Evolutionary conservation across 495 filamentous ascomycete species (phyloP).

Genomic region (Aspergillus heteromorphus): DNA sequence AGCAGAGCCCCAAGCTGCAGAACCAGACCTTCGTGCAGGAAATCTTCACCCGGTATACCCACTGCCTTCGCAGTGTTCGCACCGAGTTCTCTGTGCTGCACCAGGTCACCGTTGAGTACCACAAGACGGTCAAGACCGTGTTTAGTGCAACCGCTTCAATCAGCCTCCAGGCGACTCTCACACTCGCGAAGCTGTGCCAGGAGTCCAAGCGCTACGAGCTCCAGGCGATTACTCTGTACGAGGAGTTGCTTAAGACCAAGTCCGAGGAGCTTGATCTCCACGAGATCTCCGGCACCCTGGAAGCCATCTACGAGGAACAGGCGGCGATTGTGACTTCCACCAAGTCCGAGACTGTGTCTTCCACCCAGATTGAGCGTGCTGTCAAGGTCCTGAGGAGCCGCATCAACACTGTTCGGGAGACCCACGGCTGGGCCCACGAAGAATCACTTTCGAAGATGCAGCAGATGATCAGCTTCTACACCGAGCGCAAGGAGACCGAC

Average conservation of each 20-base stretch:
- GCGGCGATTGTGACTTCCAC: constrained; percentile 17
- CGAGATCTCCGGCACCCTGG: constrained; percentile 32
- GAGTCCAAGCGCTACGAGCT: constrained; percentile 35
- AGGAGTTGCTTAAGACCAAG: constrained; percentile 31
- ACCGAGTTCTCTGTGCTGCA: constrained; percentile 29
- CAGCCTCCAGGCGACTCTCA: constrained; percentile 33
- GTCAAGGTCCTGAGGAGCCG: constrained; percentile 28
- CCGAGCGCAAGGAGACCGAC: constrained; percentile 26
- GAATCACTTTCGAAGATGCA: constrained; percentile 33
- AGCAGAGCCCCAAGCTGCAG: constrained; percentile 29
- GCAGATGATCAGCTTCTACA: constrained; percentile 32
- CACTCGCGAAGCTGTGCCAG: constrained; percentile 34
- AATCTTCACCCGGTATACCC: constrained; percentile 31
- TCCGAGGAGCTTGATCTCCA: constrained; percentile 22
- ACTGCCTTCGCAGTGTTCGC: constrained; percentile 30
- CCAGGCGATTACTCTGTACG: constrained; percentile 32
- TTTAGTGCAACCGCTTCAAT: constrained; percentile 32
- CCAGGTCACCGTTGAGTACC: constrained; percentile 31
- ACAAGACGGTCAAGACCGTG: constrained; percentile 25
- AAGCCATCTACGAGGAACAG: constrained; percentile 37
- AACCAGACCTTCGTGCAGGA: constrained; percentile 27
- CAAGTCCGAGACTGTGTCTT: constrained; percentile 23
- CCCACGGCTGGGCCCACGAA: constrained; percentile 36
- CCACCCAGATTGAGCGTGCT: constrained; percentile 25
- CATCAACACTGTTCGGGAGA: constrained; percentile 25